Conservation (phyloP, 768 basidiomycete genomes). For the Panaeolus cyanescens region DNA sequence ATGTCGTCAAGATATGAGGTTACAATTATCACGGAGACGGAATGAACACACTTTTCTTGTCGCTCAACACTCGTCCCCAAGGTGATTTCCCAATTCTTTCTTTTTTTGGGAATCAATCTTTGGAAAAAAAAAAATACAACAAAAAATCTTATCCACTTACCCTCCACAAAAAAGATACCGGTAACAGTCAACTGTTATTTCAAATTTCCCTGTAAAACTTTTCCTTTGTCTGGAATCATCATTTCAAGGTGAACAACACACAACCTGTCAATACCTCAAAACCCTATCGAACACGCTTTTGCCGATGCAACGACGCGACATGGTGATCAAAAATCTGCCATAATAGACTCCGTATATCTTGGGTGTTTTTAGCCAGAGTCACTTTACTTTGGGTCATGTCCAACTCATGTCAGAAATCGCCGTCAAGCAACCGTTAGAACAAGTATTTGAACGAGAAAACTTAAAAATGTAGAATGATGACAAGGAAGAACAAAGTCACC, state of each 20-base stretch:
- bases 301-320: not conserved
- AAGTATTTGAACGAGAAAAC: not conserved
- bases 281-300: not conserved
- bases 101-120: constrained; percentile 14
- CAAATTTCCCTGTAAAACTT: not conserved
- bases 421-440: not conserved
- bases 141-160: not conserved
- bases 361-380: not conserved
- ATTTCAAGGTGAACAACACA: not conserved
- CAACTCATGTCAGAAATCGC: not conserved
- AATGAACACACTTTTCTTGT: constrained; percentile 34
- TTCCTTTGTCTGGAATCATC: not conserved
- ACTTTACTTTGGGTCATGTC: not conserved
- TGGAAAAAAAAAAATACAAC: not conserved
- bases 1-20: constrained; percentile 52
- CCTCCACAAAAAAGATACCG: not conserved
- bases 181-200: not conserved
- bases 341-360: not conserved
- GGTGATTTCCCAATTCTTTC: constrained; percentile 45
- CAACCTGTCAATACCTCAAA: not conserved
- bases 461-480: not conserved
- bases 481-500: not conserved
- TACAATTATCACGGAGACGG: constrained; percentile 40
- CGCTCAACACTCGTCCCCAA: constrained; percentile 62
- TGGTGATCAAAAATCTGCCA: not conserved